phyloP scores from a whole-genome alignment of 2,329 filamentous ascomycete species.

The Aspergillus fructus region DNA sequence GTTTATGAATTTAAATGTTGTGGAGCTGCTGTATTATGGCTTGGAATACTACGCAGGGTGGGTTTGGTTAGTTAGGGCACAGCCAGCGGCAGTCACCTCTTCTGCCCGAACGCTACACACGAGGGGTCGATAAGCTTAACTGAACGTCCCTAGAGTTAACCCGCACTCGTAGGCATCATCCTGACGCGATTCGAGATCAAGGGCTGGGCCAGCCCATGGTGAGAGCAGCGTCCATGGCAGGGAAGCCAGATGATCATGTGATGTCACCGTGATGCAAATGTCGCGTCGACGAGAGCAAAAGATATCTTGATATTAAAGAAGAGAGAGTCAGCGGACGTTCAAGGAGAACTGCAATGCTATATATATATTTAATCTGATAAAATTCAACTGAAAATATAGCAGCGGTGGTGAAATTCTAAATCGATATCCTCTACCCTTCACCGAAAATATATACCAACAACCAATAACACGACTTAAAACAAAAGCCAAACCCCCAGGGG shows the following conservation, averaged over 20 bases:
- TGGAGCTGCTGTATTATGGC: too few species aligned
- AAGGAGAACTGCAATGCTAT: too few species aligned
- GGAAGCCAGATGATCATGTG: not conserved
- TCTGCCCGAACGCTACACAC: too few species aligned
- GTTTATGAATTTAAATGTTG: too few species aligned
- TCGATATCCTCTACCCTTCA: not conserved
- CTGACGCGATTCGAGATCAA: not conserved
- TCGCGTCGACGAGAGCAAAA: not conserved
- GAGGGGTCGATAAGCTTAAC: not conserved
- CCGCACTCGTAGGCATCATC: not conserved
- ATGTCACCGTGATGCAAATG: conserved; percentile 8
- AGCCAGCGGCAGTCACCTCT: too few species aligned
- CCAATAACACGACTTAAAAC: not conserved
- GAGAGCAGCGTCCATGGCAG: not conserved
- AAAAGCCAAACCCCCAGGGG: not conserved
- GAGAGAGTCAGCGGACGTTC: not conserved
- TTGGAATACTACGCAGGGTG: too few species aligned
- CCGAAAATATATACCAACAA: not conserved
- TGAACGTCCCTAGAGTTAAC: not conserved
- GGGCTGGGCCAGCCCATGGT: not conserved
- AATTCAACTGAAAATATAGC: not conserved
- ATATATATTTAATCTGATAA: not conserved
- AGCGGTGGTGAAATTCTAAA: not conserved
- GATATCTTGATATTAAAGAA: not conserved
- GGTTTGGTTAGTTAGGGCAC: not conserved